Evolutionary conservation across 1,284 basidiomycete genomes (phyloP).

Genomic region (Ceratobasidium sp.): DNA sequence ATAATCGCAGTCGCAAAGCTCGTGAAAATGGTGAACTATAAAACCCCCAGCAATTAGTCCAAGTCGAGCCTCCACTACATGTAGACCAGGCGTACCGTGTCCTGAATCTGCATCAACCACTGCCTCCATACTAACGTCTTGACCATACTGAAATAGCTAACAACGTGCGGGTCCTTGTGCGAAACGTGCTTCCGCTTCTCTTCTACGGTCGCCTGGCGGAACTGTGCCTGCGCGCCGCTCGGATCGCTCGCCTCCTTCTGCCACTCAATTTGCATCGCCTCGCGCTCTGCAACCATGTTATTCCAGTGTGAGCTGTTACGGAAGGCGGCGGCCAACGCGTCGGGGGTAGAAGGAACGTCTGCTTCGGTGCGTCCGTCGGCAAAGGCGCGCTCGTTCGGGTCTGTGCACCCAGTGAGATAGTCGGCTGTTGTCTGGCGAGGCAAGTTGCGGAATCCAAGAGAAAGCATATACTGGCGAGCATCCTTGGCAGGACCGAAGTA

Average conservation of each 20-base stretch:
- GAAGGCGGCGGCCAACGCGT: conserved; percentile 79
- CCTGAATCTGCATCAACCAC: conserved; percentile 70
- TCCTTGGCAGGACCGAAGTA: conserved; percentile 67
- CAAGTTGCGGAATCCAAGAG: conserved; percentile 61
- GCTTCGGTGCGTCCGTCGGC: conserved; percentile 73
- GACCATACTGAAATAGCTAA: conserved; percentile 82
- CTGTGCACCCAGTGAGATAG: conserved; percentile 61
- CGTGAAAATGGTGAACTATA: conserved; percentile 53
- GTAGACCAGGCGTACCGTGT: conserved; percentile 8
- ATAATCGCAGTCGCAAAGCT: conserved; percentile 52
- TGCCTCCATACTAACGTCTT: conserved; percentile 79
- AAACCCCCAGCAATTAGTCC: conserved; percentile 65
- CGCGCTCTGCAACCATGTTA: conserved; percentile 58
- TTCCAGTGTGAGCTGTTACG: conserved; percentile 65
- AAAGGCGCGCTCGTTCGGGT: conserved; percentile 70
- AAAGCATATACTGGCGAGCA: conserved; percentile 64
- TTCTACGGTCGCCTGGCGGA: conserved; percentile 79
- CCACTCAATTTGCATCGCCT: conserved; percentile 71
- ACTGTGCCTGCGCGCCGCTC: conserved; percentile 77
- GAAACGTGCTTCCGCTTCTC: conserved; percentile 88
- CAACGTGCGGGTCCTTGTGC: conserved; percentile 88
- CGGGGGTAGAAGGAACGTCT: conserved; percentile 80
- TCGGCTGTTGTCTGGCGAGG: conserved; percentile 65
- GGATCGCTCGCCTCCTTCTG: conserved; percentile 72
- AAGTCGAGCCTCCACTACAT: neutral